phyloP scores from a whole-genome alignment of 2,329 filamentous ascomycete species.

The Dryadomyces quercivorus region DNA sequence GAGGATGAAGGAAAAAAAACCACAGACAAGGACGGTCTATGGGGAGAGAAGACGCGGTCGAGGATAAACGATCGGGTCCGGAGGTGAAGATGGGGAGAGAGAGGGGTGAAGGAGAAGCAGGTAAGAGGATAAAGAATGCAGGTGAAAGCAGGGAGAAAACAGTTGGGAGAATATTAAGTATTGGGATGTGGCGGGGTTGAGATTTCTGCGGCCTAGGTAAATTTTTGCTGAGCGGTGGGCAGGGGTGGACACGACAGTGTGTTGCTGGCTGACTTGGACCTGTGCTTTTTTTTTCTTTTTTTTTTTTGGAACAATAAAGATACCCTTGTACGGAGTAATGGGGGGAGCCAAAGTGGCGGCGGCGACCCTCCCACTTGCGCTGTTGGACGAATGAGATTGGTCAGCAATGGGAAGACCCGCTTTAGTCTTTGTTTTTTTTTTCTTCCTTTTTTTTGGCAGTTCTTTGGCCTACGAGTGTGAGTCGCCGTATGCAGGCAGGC shows the following conservation, averaged over 20 bases:
- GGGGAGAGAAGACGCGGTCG: not conserved
- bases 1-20: not conserved
- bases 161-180: conserved; percentile 6
- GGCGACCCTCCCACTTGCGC: no score
- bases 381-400: no score
- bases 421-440: not conserved
- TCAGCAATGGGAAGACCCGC: no score
- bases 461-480: not conserved
- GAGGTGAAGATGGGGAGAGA: not conserved
- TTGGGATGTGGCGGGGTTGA: conserved; percentile 12
- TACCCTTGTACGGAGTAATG: no score
- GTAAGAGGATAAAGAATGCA: not conserved
- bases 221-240: conserved; percentile 14
- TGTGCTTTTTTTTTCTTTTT: conserved; percentile 34
- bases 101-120: not conserved
- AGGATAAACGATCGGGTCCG: not conserved
- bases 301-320: conserved; percentile 24
- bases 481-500: no score
- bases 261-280: conserved; percentile 1
- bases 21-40: not conserved
- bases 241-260: conserved; percentile 3
- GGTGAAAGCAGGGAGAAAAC: conserved; percentile 2
- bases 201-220: conserved; percentile 8
- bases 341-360: not conserved
- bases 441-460: not conserved